Evolutionary conservation across 768 basidiomycete genomes (phyloP).

Genomic region (Porphyrellus cyaneotinctus): DNA sequence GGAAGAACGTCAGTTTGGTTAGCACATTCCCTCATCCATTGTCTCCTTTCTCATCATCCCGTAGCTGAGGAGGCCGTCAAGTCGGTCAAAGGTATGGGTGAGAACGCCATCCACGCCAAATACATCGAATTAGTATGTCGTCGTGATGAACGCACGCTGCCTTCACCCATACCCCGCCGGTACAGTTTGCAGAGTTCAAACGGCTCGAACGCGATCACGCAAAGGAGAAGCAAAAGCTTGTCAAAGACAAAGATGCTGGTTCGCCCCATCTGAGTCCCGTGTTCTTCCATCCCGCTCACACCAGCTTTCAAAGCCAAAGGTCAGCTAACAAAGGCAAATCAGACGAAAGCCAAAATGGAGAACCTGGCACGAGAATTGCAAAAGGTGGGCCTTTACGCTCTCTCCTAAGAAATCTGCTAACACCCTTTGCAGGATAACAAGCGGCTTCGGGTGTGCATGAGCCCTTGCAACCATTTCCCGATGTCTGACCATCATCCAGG

Average conservation of each 20-base stretch:
- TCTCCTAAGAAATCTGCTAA: slow-evolving; percentile 16
- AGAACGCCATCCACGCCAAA: slow-evolving; percentile 79
- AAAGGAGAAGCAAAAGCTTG: slow-evolving; percentile 87
- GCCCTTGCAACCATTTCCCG: slow-evolving; percentile 2
- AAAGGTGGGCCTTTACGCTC: slow-evolving; percentile 49
- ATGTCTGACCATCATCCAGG: slow-evolving; percentile 43
- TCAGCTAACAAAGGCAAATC: slow-evolving; percentile 83
- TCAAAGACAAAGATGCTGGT: slow-evolving; percentile 91
- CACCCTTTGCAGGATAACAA: slow-evolving; percentile 70
- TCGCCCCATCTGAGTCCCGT: slow-evolving; percentile 15
- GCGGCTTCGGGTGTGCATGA: slow-evolving; percentile 63
- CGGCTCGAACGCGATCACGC: slow-evolving; percentile 83
- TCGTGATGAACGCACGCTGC: slow-evolving; percentile 14
- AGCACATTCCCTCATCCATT: slow-evolving; percentile 24
- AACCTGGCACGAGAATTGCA: slow-evolving; percentile 85
- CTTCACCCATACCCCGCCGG: slow-evolving; percentile 22
- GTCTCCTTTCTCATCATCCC: slow-evolving; percentile 13
- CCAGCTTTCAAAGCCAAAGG: slow-evolving; percentile 56
- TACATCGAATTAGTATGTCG: slow-evolving; percentile 79
- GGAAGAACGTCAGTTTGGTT: slow-evolving; percentile 76
- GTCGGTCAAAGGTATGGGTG: slow-evolving; percentile 76
- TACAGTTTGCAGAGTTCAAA: slow-evolving; percentile 84
- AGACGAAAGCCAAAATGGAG: slow-evolving; percentile 87
- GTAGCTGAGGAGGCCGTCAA: slow-evolving; percentile 86
- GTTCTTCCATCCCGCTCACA: slow-evolving; percentile 14